Conservation (phyloP, 2,329 filamentous ascomycete genomes). For the Fusarium irregulare region DNA sequence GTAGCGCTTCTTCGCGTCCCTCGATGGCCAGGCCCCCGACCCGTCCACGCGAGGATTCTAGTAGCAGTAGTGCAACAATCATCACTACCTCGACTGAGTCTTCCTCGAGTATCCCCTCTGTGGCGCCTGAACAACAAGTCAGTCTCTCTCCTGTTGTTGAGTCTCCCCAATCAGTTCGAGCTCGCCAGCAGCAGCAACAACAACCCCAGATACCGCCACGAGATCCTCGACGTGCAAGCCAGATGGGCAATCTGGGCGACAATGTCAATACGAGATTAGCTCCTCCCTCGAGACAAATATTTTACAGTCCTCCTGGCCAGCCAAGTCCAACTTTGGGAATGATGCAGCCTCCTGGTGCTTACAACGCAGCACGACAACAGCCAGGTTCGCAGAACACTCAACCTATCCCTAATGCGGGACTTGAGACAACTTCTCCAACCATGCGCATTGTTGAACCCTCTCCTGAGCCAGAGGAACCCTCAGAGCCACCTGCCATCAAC, state of each 20-base stretch:
- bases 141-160: constrained; percentile 63
- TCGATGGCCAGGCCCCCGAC: constrained; percentile 39
- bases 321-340: constrained; percentile 58
- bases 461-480: constrained; percentile 46
- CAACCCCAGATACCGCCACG: constrained; percentile 46
- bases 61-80: constrained; percentile 50
- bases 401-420: constrained; percentile 35
- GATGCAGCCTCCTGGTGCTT: constrained; percentile 37
- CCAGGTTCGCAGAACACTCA: constrained; percentile 14
- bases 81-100: constrained; percentile 49
- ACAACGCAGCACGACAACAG: constrained; percentile 10
- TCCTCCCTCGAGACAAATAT: constrained; percentile 49
- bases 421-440: constrained; percentile 49
- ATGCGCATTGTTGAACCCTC: constrained; percentile 54
- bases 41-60: constrained; percentile 44
- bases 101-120: constrained; percentile 29
- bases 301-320: constrained; percentile 53
- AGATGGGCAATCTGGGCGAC: constrained; percentile 8
- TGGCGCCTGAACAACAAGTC: constrained; percentile 39
- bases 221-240: constrained; percentile 39
- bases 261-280: constrained; percentile 38
- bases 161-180: constrained; percentile 53
- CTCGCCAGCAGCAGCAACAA: constrained; percentile 44
- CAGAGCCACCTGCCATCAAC: constrained; percentile 10
- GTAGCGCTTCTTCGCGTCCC: constrained; percentile 33